A percentile compares a stretch with the other conserved stretches of the same genome.
Conservation (phyloP, 768 basidiomycete species). For the Collybia sordida region DNA sequence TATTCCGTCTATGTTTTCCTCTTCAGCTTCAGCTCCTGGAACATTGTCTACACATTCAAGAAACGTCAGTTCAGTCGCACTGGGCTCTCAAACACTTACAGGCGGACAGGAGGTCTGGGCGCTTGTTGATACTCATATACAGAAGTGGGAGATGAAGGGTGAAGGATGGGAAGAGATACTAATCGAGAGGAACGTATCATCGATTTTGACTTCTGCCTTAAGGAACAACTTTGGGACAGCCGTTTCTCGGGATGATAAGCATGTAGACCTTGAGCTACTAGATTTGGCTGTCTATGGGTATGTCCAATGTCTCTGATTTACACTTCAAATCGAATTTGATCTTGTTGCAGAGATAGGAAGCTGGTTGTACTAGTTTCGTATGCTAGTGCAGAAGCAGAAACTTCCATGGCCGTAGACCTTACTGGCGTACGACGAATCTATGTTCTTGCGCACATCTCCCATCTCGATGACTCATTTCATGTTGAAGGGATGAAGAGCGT, state of each 20-base stretch:
- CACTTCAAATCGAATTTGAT: conserved; percentile 4
- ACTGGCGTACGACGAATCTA: conserved; percentile 61
- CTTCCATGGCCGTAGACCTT: conserved; percentile 33
- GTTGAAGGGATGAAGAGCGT: conserved; percentile 55
- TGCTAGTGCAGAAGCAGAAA: conserved; percentile 52
- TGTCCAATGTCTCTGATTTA: conserved; percentile 13
- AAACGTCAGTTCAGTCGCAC: conserved; percentile 64
- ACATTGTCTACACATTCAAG: conserved; percentile 46
- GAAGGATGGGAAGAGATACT: conserved; percentile 73
- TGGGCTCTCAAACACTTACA: conserved; percentile 40
- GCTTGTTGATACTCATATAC: conserved; percentile 64
- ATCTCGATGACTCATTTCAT: conserved; percentile 37
- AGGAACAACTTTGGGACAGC: conserved; percentile 36
- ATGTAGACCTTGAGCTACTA: conserved; percentile 71
- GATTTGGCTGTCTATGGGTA: conserved; percentile 67
- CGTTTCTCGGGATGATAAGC: conserved; percentile 38
- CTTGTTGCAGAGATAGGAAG: conserved; percentile 41
- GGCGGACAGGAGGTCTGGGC: conserved; percentile 64
- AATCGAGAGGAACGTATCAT: conserved; percentile 55
- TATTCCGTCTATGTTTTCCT: conserved; percentile 40
- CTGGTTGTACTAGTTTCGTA: conserved; percentile 69
- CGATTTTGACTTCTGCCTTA: conserved; percentile 46
- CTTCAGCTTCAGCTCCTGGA: conserved; percentile 37
- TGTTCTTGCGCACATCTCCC: conserved; percentile 54
- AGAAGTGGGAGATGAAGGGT: conserved; percentile 66